A percentile compares a stretch with the other conserved stretches of the same genome.
Conservation (phyloP, 306 rosid genomes). For the Sicyos baderoa region DNA sequence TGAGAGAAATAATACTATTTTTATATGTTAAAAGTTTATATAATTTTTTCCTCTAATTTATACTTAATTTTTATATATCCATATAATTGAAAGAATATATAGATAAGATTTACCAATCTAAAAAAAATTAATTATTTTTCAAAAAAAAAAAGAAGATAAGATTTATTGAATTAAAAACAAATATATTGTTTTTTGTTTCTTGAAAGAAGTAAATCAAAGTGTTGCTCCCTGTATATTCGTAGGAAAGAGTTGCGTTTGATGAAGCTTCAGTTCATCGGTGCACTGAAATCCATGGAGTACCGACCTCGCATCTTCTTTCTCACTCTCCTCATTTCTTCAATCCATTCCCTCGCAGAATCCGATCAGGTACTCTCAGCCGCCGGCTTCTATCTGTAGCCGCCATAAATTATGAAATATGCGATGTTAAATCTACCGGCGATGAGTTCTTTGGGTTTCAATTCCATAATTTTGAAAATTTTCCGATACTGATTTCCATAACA, state of each 20-base stretch:
- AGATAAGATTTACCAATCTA: too few species aligned
- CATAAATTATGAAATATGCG: neutral
- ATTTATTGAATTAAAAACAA: too few species aligned
- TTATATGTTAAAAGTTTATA: too few species aligned
- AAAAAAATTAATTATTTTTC: too few species aligned
- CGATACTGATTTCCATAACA: neutral
- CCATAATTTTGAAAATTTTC: neutral
- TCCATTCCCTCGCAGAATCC: constrained; percentile 32
- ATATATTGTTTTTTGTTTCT: too few species aligned
- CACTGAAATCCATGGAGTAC: constrained; percentile 16
- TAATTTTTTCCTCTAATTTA: too few species aligned
- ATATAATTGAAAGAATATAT: too few species aligned
- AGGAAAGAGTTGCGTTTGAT: neutral
- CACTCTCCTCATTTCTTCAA: constrained; percentile 21
- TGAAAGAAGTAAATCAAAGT: too few species aligned
- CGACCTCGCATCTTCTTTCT: neutral
- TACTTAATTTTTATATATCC: too few species aligned
- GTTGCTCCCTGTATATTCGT: neutral
- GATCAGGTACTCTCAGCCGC: constrained; percentile 43
- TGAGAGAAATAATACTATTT: too few species aligned
- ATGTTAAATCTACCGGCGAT: neutral
- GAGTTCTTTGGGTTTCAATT: neutral
- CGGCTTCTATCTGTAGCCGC: neutral
- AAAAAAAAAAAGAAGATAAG: too few species aligned
- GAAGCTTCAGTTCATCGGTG: neutral